Evolutionary conservation across 441 rosid species (phyloP).

Genomic region (Syzygium malaccense): DNA sequence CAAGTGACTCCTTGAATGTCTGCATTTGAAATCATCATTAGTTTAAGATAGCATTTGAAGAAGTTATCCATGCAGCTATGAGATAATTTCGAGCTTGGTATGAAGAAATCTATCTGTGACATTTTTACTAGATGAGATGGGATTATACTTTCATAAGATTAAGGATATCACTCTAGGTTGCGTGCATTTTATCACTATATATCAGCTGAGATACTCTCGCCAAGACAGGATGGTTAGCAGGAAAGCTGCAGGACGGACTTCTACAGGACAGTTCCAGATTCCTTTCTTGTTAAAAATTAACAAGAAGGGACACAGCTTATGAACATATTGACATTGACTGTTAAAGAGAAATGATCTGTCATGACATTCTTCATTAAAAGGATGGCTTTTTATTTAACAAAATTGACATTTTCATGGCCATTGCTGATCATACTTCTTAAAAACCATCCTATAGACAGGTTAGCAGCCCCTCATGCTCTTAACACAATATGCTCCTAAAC

Average conservation of each 20-base stretch:
- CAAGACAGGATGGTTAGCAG: background rate
- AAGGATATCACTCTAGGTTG: background rate
- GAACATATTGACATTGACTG: background rate
- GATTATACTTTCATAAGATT: background rate
- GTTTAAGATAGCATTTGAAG: background rate
- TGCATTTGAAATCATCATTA: conserved; percentile 22
- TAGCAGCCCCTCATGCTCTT: background rate
- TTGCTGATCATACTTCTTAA: background rate
- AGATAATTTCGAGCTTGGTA: background rate
- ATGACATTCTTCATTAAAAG: background rate
- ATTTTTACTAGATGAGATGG: background rate
- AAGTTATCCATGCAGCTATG: background rate
- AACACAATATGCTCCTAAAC: background rate
- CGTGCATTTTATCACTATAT: background rate
- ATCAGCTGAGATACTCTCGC: background rate
- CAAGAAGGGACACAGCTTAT: background rate
- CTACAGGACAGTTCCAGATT: background rate
- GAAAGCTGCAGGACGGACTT: background rate
- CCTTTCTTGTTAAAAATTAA: background rate
- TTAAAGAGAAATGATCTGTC: background rate
- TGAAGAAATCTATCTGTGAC: background rate
- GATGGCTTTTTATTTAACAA: background rate
- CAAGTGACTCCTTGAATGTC: conserved; percentile 87
- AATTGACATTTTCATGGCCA: background rate
- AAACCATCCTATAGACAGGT: background rate